A percentile compares a stretch with the other conserved stretches of the same genome.
Evolutionary conservation across 805 yeast species (phyloP).

Genomic region (Starmerella geochares): DNA sequence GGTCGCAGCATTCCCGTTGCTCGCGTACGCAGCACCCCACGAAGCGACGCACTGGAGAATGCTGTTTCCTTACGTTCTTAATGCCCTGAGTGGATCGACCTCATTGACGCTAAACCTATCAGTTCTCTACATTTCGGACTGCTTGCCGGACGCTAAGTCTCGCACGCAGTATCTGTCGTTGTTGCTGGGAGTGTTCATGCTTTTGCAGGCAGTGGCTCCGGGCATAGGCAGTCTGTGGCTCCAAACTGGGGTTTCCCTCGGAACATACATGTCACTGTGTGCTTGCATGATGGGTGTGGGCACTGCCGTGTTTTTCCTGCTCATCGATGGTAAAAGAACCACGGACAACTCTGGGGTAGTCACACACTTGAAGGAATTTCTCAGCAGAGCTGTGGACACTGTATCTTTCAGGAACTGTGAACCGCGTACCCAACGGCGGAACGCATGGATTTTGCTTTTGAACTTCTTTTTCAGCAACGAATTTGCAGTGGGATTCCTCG

Average conservation of each 20-base stretch:
- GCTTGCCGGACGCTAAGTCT: conserved; percentile 6
- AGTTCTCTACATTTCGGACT: conserved; percentile 17
- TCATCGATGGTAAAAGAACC: conserved; percentile 7
- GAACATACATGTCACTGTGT: conserved; percentile 7
- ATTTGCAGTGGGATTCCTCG: conserved; percentile 18
- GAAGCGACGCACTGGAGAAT: conserved; percentile 12
- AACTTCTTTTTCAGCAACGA: conserved; percentile 19
- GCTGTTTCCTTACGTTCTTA: conserved; percentile 13
- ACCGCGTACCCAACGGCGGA: conserved; percentile 8
- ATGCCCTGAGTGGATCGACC: conserved; percentile 17
- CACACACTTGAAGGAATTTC: not conserved
- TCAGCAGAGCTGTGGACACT: not conserved
- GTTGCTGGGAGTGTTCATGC: conserved; percentile 15
- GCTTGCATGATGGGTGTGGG: not conserved
- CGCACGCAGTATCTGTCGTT: conserved; percentile 17
- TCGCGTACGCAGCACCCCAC: not conserved
- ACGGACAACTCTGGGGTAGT: not conserved
- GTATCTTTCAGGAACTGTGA: conserved; percentile 8
- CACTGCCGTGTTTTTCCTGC: no score
- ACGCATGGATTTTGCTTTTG: conserved; percentile 13
- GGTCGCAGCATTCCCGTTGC: conserved; percentile 1
- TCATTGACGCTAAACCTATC: conserved; percentile 15
- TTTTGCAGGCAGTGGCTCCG: conserved; percentile 17
- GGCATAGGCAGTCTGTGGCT: conserved; percentile 16
- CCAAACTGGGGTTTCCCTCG: conserved; percentile 1